A percentile compares a stretch with the other conserved stretches of the same genome.
phyloP scores from a whole-genome alignment of 2,329 filamentous ascomycete genomes.

The Ophiostoma pallidulum region DNA sequence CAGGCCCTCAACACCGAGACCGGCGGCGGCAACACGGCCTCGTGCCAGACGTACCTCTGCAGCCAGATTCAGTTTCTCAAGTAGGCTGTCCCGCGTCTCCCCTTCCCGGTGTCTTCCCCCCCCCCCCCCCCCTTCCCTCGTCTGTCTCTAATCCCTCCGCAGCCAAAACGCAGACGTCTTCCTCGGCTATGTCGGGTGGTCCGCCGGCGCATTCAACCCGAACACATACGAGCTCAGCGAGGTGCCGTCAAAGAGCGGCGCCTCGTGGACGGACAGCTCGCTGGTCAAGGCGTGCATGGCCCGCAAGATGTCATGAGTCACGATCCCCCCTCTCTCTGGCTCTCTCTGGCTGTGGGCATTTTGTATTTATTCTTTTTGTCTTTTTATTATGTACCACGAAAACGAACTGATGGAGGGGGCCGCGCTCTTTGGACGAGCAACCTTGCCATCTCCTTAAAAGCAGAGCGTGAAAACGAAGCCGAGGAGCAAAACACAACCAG shows the following conservation, averaged over 20 bases:
- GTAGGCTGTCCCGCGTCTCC: too few relatives aligned
- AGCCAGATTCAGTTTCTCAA: slow-evolving; percentile 25
- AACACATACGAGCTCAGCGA: slow-evolving; percentile 20
- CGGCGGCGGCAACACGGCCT: slow-evolving; percentile 28
- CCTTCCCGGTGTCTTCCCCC: too few relatives aligned
- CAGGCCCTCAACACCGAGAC: slow-evolving; percentile 28
- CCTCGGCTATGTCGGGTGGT: slow-evolving; percentile 22
- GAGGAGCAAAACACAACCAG: too few relatives aligned
- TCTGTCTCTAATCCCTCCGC: background rate
- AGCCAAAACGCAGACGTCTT: slow-evolving; percentile 23
- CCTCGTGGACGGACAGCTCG: slow-evolving; percentile 13
- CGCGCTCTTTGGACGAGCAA: too few relatives aligned
- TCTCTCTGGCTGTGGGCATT: too few relatives aligned
- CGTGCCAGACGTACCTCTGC: slow-evolving; percentile 25
- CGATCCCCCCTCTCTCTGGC: too few relatives aligned
- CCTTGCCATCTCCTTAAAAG: too few relatives aligned
- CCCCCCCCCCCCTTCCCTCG: background rate
- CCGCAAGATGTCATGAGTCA: slow-evolving; percentile 1
- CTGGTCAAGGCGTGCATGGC: slow-evolving; percentile 14
- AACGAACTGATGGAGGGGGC: too few relatives aligned
- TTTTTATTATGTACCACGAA: too few relatives aligned
- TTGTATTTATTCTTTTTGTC: too few relatives aligned
- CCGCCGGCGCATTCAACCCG: slow-evolving; percentile 19
- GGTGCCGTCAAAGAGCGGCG: slow-evolving; percentile 21
- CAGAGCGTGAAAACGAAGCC: too few relatives aligned